Evolutionary conservation across 768 basidiomycete genomes (phyloP).

Genomic region (Macrolepiota fuliginosa): DNA sequence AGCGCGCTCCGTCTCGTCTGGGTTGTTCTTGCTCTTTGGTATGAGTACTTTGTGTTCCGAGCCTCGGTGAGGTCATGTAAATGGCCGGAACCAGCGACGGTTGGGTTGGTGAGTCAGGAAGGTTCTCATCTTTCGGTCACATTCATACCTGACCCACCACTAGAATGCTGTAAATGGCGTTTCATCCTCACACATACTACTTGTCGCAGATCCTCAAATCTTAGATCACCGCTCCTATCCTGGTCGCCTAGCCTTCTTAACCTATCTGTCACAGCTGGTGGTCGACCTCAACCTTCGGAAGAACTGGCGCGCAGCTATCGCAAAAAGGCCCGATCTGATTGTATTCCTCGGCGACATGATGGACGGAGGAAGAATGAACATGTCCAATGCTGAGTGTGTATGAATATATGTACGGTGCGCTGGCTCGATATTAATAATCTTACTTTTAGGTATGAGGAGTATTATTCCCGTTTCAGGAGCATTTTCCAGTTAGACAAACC

Average conservation of each 20-base stretch:
- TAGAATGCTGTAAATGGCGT: constrained; percentile 22
- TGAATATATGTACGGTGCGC: background rate
- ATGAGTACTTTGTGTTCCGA: constrained; percentile 61
- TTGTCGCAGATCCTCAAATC: constrained; percentile 88
- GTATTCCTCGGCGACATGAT: constrained; percentile 92
- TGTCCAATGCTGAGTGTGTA: constrained; percentile 67
- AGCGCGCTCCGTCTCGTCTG: constrained; percentile 54
- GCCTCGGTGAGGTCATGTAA: constrained; percentile 44
- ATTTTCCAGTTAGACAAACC: constrained; percentile 57
- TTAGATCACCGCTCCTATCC: constrained; percentile 76
- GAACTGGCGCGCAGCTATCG: constrained; percentile 70
- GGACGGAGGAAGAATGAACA: constrained; percentile 73
- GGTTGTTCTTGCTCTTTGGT: constrained; percentile 66
- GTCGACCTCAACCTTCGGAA: constrained; percentile 85
- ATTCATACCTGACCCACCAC: constrained; percentile 6
- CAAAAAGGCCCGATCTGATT: constrained; percentile 64
- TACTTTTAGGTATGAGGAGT: constrained; percentile 64
- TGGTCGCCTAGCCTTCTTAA: constrained; percentile 49
- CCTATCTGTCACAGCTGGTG: constrained; percentile 58
- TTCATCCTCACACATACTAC: constrained; percentile 55
- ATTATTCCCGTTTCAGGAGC: constrained; percentile 61
- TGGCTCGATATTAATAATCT: background rate
- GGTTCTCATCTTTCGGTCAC: background rate
- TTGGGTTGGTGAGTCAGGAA: constrained; percentile 26
- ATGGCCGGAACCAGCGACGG: constrained; percentile 53